Percentiles rank a stretch among this genome's conserved stretches.
Evolutionary conservation across 129 eudicot genomes (phyloP).

Genomic region (Centella asiatica): DNA sequence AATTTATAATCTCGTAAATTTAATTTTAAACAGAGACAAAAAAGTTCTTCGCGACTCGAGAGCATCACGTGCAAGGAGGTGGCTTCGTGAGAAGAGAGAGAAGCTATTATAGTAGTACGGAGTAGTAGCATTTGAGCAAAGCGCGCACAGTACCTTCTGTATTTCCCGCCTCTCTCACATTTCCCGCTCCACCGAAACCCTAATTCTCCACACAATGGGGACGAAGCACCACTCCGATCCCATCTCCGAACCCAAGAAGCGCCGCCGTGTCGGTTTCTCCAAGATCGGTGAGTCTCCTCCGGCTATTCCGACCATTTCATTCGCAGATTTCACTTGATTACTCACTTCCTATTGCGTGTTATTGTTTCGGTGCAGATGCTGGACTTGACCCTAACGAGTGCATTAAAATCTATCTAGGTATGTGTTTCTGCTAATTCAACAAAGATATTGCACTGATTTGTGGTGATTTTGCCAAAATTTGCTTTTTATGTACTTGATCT

Average conservation of each 20-base stretch:
- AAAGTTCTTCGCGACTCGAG: too few relatives aligned
- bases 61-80: too few relatives aligned
- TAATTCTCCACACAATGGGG: conserved; percentile 50
- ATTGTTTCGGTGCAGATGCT: conserved; percentile 36
- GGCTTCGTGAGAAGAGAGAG: neutral
- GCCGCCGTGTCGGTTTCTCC: conserved; percentile 55
- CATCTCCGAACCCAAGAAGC: conserved; percentile 51
- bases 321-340: neutral
- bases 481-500: neutral
- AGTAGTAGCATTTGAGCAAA: too few relatives aligned
- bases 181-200: conserved; percentile 65
- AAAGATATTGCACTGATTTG: neutral
- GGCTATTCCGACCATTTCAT: neutral
- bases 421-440: neutral
- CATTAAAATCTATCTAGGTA: conserved; percentile 72
- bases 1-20: too few relatives aligned
- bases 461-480: neutral
- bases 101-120: neutral
- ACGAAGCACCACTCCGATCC: conserved; percentile 63
- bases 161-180: conserved; percentile 56
- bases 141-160: conserved; percentile 14
- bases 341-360: neutral
- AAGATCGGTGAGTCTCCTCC: conserved; percentile 40
- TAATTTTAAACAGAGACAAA: too few relatives aligned
- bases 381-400: conserved; percentile 69